These are phyloP conservation scores for Chalara sp. DNA, from an alignment of 2,329 filamentous ascomycete genomes.

Conservation along the genomic window DNA sequence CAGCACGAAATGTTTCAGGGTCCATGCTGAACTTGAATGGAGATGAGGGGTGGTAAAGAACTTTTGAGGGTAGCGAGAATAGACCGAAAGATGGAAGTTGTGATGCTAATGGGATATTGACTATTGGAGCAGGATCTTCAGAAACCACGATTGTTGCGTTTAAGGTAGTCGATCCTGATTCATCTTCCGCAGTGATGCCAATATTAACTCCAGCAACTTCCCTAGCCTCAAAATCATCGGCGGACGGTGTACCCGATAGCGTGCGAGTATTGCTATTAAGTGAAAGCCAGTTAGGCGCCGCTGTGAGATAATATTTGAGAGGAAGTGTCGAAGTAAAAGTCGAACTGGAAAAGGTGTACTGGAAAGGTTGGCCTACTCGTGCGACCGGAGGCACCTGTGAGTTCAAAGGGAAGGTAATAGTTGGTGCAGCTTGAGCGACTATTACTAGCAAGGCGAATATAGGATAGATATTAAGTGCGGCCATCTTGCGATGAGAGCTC, in stretches of 20 bases:
- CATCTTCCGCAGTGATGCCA: slow-evolving; percentile 63
- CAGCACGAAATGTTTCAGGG: slow-evolving; percentile 56
- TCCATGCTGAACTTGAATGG: slow-evolving; percentile 48
- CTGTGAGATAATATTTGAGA: slow-evolving; percentile 60
- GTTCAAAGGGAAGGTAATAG: slow-evolving; percentile 66
- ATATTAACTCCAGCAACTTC: slow-evolving; percentile 39
- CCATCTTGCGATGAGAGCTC: background rate
- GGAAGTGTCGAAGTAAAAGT: slow-evolving; percentile 61
- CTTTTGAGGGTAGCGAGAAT: slow-evolving; percentile 51
- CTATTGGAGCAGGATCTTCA: slow-evolving; percentile 42
- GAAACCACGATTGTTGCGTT: slow-evolving; percentile 67
- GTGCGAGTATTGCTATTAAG: slow-evolving; percentile 58
- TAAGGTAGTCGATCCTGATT: slow-evolving; percentile 54
- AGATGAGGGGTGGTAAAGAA: slow-evolving; percentile 48
- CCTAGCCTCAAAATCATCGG: slow-evolving; percentile 49
- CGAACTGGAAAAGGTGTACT: slow-evolving; percentile 62
- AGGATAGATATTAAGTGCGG: slow-evolving; percentile 9
- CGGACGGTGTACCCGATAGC: slow-evolving; percentile 63
- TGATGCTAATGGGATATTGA: slow-evolving; percentile 49
- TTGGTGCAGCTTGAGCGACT: slow-evolving; percentile 26
- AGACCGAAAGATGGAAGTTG: slow-evolving; percentile 53
- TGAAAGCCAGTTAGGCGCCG: slow-evolving; percentile 67
- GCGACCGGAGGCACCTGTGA: slow-evolving; percentile 78
- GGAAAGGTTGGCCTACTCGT: slow-evolving; percentile 58
- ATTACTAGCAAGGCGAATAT: slow-evolving; percentile 6